Conservation (phyloP, 2,329 filamentous ascomycete genomes). For the Scedosporium apiospermum region DNA sequence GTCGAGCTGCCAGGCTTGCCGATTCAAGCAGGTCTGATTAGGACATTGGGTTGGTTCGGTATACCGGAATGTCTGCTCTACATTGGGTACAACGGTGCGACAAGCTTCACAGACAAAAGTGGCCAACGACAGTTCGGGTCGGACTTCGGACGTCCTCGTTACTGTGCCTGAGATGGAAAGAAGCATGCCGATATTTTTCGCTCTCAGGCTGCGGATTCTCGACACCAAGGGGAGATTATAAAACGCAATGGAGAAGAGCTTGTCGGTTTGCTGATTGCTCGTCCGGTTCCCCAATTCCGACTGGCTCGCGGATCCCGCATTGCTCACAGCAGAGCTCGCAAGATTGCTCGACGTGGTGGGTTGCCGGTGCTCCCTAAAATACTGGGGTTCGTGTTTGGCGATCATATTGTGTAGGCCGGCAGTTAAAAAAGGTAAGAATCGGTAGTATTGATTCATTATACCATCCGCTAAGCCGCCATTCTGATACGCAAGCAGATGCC, state of each 20-base stretch:
- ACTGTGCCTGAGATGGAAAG: slow-evolving; percentile 95
- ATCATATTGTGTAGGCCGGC: slow-evolving; percentile 87
- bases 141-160: slow-evolving; percentile 91
- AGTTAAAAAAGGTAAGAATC: slow-evolving; percentile 85
- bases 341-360: slow-evolving; percentile 65
- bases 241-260: slow-evolving; percentile 85
- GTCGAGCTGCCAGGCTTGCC: slow-evolving; percentile 89
- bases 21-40: slow-evolving; percentile 78
- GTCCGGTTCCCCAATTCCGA: slow-evolving; percentile 65
- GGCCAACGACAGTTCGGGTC: slow-evolving; percentile 82
- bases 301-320: slow-evolving; percentile 51
- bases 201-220: slow-evolving; percentile 75
- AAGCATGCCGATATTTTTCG: slow-evolving; percentile 82
- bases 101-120: slow-evolving; percentile 90
- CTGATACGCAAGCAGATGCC: slow-evolving; percentile 68
- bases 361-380: slow-evolving; percentile 88
- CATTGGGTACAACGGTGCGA: slow-evolving; percentile 73
- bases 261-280: slow-evolving; percentile 90
- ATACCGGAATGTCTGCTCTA: slow-evolving; percentile 96
- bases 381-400: slow-evolving; percentile 85
- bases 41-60: slow-evolving; percentile 95
- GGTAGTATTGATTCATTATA: slow-evolving; percentile 85
- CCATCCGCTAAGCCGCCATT: slow-evolving; percentile 77
- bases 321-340: slow-evolving; percentile 58
- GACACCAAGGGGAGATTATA: slow-evolving; percentile 88